A percentile compares a stretch with the other conserved stretches of the same genome.
Evolutionary conservation across 768 basidiomycete genomes (phyloP).

Genomic region (Suillus spraguei): DNA sequence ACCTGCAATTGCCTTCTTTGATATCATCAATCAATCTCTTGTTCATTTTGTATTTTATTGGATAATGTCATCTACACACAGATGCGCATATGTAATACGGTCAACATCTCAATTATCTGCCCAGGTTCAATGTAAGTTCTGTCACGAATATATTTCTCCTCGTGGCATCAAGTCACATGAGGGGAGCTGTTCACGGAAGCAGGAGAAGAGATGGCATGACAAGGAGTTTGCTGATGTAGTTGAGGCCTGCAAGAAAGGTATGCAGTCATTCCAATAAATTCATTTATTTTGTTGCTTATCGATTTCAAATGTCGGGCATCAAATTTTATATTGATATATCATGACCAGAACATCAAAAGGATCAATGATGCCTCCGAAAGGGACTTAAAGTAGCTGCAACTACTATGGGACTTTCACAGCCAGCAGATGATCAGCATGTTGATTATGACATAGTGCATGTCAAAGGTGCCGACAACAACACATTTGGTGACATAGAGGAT

Average conservation of each 20-base stretch:
- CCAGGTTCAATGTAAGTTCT: slow-evolving; percentile 2
- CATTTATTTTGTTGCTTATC: too few relatives aligned
- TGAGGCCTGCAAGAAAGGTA: slow-evolving; percentile 7
- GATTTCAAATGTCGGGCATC: too few relatives aligned
- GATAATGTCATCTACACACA: neutral
- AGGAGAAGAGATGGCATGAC: neutral
- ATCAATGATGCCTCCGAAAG: neutral
- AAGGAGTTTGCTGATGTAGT: slow-evolving; percentile 9
- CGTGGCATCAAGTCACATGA: slow-evolving; percentile 11
- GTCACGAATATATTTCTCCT: neutral
- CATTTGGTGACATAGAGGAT: neutral
- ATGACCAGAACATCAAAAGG: neutral
- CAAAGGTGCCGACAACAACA: neutral
- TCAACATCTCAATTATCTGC: neutral
- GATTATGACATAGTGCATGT: neutral
- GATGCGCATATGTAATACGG: neutral
- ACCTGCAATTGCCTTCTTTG: too few relatives aligned
- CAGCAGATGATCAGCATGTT: neutral
- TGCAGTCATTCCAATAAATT: neutral
- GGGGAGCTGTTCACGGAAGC: slow-evolving; percentile 2
- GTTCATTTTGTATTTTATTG: neutral
- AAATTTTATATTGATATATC: neutral
- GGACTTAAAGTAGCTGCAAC: neutral
- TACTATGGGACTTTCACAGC: neutral
- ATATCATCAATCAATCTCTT: too few relatives aligned